Evolutionary conservation across 2,329 filamentous ascomycete genomes (phyloP), one percentile per base, ranked within the genome.

Genomic region (Calycina herbarum): DNA sequence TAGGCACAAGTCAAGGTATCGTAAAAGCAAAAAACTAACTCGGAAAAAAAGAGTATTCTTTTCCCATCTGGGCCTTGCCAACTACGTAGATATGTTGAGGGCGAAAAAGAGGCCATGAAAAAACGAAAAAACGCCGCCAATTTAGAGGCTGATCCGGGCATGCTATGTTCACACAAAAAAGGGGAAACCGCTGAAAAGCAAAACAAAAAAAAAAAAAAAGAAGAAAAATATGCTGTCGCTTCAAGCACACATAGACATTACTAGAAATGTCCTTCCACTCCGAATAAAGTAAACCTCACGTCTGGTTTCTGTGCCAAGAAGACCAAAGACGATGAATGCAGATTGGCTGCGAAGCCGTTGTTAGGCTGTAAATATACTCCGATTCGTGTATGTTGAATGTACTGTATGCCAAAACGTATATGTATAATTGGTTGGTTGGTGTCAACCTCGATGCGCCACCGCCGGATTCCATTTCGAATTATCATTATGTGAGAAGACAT

Each of bases 341-440:
- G 65, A 33, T 33, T 66, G 71, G 71, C 73, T 74, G 72, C 71
- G 73, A 71, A 73, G 73, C 71, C 73, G 61, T 56, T 73, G 70
- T 73, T 58, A 64, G 68, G 71, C 70, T 70, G 33, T 66, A 66
- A 64, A 64, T 66, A 62, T 71, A 70, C 66, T 48, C 58, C 57
- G 35, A 13, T 40, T 40, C 38, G 38, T 59, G 60, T 66, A 56
- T 65, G 45, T 64, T 60, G 51, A 67, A 65, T 57, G 67, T 70
- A 70, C 66, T 60, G 66, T 67, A 54, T 65, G 67, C 66, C 70
- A 64, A 66, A 72, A 73, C 68, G 64, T 74, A 67, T 73, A 72
- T 70, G 57, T 70, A 70, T 69, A 59, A 69, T 57, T 62, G 64
- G 59, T 70, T 63, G 65, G 56, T 61, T 69, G 67, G 27, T 64